These are phyloP conservation scores for Stygiomarasmius scandens DNA, from an alignment of 1,284 basidiomycete genomes.

Conservation along the genomic window DNA sequence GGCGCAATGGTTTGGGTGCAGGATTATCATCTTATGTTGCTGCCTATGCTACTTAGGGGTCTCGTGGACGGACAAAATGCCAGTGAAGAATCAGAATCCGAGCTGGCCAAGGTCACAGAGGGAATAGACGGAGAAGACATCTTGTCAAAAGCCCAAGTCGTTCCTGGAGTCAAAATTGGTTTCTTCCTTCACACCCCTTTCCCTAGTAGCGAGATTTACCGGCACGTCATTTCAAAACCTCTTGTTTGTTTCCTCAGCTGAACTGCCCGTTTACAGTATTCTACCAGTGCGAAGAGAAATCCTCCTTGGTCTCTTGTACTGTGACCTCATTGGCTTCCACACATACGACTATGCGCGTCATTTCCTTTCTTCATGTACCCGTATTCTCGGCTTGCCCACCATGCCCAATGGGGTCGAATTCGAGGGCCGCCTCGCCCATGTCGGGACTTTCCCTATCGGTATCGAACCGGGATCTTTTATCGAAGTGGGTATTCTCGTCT, in stretches of 20 bases:
- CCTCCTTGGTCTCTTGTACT: constrained; percentile 91
- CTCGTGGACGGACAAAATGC: constrained; percentile 76
- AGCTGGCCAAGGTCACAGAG: constrained; percentile 77
- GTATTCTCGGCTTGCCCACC: constrained; percentile 93
- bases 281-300: constrained; percentile 97
- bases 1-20: constrained; percentile 99
- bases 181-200: constrained; percentile 99
- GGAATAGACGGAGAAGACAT: constrained; percentile 67
- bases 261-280: constrained; percentile 57
- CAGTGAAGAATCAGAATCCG: constrained; percentile 69
- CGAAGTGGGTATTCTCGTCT: constrained; percentile 48
- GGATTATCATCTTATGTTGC: constrained; percentile 97
- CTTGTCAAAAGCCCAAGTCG: constrained; percentile 37
- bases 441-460: constrained; percentile 98
- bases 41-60: constrained; percentile 91
- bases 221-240: constrained; percentile 51
- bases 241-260: constrained; percentile 9
- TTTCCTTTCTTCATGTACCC: constrained; percentile 97
- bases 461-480: constrained; percentile 95
- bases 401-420: constrained; percentile 99
- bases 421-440: constrained; percentile 92
- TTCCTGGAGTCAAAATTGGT: constrained; percentile 85
- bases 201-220: constrained; percentile 97
- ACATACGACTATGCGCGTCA: constrained; percentile 99
- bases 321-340: constrained; percentile 98